Evolutionary conservation across 768 basidiomycete genomes (phyloP), one percentile per base, ranked within the genome.

Genomic region (Pisolithus albus): DNA sequence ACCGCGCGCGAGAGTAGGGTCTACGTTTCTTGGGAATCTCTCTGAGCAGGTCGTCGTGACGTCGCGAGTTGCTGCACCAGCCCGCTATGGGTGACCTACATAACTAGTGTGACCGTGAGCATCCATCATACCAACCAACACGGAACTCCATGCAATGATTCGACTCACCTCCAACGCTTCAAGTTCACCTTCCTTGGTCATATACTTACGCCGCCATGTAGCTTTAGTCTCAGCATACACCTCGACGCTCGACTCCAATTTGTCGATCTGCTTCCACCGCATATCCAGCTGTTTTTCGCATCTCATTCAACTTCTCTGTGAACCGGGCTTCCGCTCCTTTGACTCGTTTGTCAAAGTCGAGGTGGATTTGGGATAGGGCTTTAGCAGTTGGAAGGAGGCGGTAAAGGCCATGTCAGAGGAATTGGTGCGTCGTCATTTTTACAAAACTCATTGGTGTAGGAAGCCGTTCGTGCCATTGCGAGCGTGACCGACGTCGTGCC

Each of bases 181-280:
- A 24, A 95, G 66, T 64, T 98, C 93, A n/a, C 88, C 88, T 54
- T 94, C 87, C 65, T 90, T 92, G 26, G 79, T 64, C n/a, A 75
- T 75, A 43, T 88, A 79, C 70, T 92, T 91, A 56, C 82, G 80
- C 53, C 90, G 79, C 92, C 92, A 95, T 4, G 80, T 75, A 10
- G 79, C 72, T 65, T 92, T 91, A 18, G 80, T 79, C 49, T 94
- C 87, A 0, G 83, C 83, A 53, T 87, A 83, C 9, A 78, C 77
- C 74, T 89, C 93, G 48, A 96, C 78, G 43, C 88, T 84, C 19
- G 76, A 72, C 67, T 98, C 94, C 58, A 97, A 93, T 60, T 86
- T 88, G 71, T 97, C 94, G 50, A 99, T 80, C 64, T 95, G 89
- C 61, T 83, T 84, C 89, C 92, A 93, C 56, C 90, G 82, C 24